These are phyloP conservation scores for Albizia julibrissin DNA, from an alignment of 306 rosid genomes.

Conservation along the genomic window DNA sequence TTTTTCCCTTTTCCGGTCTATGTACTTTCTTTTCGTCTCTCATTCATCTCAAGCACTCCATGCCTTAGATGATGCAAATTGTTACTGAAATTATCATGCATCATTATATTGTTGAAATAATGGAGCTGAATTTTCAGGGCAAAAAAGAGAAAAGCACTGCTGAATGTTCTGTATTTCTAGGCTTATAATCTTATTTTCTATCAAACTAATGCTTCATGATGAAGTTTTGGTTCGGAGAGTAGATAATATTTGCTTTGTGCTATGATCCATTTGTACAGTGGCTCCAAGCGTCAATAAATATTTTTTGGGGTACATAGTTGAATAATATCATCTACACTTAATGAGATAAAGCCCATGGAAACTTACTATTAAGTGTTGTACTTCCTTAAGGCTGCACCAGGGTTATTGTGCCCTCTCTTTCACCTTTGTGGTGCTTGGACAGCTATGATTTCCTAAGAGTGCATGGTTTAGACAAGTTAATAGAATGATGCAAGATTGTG, in stretches of 20 bases:
- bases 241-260: neutral
- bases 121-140: neutral
- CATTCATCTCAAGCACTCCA: neutral
- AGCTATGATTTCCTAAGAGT: slow-evolving; percentile 10
- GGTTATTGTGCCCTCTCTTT: slow-evolving; percentile 14
- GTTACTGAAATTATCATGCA: too few relatives aligned
- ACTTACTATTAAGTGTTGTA: slow-evolving; percentile 13
- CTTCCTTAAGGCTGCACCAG: slow-evolving; percentile 6
- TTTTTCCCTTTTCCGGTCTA: too few relatives aligned
- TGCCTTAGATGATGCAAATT: neutral
- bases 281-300: slow-evolving; percentile 1
- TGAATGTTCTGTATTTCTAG: neutral
- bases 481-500: slow-evolving; percentile 7
- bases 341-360: neutral
- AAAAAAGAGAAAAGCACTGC: too few relatives aligned
- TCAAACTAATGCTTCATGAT: neutral
- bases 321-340: neutral
- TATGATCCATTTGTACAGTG: slow-evolving; percentile 8
- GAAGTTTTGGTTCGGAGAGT: neutral
- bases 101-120: neutral
- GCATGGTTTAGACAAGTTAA: neutral
- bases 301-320: neutral
- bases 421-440: slow-evolving; percentile 11
- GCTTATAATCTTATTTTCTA: neutral
- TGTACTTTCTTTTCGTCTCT: neutral